phyloP scores from a whole-genome alignment of 352 stramenopile species.

The Pythium chondricola region DNA sequence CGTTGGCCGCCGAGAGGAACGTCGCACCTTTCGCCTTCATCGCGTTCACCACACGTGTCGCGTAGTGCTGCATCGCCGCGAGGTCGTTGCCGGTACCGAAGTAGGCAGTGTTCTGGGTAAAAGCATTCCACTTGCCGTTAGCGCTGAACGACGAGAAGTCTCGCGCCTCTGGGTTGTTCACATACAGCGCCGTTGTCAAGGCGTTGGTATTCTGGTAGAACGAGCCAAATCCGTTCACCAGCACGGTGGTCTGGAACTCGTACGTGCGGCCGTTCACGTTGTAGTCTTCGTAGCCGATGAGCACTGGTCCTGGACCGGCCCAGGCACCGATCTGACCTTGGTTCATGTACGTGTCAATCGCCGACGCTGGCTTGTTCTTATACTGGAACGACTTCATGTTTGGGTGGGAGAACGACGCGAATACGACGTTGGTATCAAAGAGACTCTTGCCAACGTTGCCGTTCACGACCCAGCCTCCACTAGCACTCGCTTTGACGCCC shows the following conservation, averaged over 20 bases:
- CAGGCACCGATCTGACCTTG: slow-evolving; percentile 29
- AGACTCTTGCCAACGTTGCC: slow-evolving; percentile 45
- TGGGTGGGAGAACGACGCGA: slow-evolving; percentile 40
- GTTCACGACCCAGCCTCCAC: slow-evolving; percentile 34
- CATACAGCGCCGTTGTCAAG: slow-evolving; percentile 36
- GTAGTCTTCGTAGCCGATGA: slow-evolving; percentile 59
- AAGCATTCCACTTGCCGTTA: slow-evolving; percentile 30
- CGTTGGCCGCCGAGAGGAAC: slow-evolving; percentile 35
- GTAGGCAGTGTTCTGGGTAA: slow-evolving; percentile 35
- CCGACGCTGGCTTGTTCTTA: slow-evolving; percentile 19
- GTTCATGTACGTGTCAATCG: slow-evolving; percentile 47
- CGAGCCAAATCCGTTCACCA: slow-evolving; percentile 37
- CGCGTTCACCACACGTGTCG: slow-evolving; percentile 29
- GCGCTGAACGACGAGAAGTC: slow-evolving; percentile 34
- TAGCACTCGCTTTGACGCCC: slow-evolving; percentile 18
- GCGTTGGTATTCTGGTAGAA: slow-evolving; percentile 25
- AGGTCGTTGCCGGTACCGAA: slow-evolving; percentile 39
- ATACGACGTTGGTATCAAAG: slow-evolving; percentile 47
- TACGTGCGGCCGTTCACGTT: slow-evolving; percentile 42
- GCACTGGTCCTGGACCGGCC: slow-evolving; percentile 36
- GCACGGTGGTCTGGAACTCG: slow-evolving; percentile 55
- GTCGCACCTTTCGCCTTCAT: slow-evolving; percentile 37
- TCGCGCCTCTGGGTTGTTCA: slow-evolving; percentile 56
- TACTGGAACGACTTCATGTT: slow-evolving; percentile 43
- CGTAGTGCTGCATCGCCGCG: slow-evolving; percentile 52